These are phyloP conservation scores for Cenococcum geophilum DNA, from an alignment of 495 filamentous ascomycete genomes.

Conservation along the genomic window DNA sequence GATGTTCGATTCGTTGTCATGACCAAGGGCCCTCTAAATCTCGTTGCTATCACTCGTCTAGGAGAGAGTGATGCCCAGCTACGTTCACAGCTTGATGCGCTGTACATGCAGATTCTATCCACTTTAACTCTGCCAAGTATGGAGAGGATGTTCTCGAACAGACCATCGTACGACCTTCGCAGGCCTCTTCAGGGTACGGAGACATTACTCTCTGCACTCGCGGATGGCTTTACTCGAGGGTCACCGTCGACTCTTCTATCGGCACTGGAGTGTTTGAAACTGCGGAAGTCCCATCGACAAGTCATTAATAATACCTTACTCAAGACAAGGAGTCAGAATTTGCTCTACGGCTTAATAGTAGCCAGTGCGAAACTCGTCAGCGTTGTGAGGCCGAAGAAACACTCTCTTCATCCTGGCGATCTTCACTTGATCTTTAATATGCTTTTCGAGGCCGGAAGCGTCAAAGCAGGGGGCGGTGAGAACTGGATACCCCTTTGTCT, in stretches of 20 bases:
- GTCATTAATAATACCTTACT: conserved; percentile 81
- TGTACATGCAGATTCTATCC: conserved; percentile 97
- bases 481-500: conserved; percentile 97
- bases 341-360: conserved; percentile 91
- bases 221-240: conserved; percentile 89
- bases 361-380: conserved; percentile 91
- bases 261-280: conserved; percentile 80
- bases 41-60: conserved; percentile 86
- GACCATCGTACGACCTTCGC: conserved; percentile 85
- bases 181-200: conserved; percentile 94
- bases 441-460: conserved; percentile 90
- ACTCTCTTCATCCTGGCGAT: conserved; percentile 92
- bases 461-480: conserved; percentile 85
- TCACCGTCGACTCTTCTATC: conserved; percentile 84
- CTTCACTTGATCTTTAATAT: conserved; percentile 97
- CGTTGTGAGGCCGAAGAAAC: conserved; percentile 87
- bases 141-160: conserved; percentile 78
- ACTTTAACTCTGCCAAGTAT: conserved; percentile 89
- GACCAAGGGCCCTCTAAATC: conserved; percentile 77
- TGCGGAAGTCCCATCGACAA: conserved; percentile 81
- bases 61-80: conserved; percentile 88
- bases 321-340: conserved; percentile 61
- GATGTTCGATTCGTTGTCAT: conserved; percentile 76
- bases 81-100: conserved; percentile 77
- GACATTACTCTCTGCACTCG: conserved; percentile 78